phyloP scores from a whole-genome alignment of 1,284 basidiomycete genomes.

The Irpex rosettiformis region DNA sequence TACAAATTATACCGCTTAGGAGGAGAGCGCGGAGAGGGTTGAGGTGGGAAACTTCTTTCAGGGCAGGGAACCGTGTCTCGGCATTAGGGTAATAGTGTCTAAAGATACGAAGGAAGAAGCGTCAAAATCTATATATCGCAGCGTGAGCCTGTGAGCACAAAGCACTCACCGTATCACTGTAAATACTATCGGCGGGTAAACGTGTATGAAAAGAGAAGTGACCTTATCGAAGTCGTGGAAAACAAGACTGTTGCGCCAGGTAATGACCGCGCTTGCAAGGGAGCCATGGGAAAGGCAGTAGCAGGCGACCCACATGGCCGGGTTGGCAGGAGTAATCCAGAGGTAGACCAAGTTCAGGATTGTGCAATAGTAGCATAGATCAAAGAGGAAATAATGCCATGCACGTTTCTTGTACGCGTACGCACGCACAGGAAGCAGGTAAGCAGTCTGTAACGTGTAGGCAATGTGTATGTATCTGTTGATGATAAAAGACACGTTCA shows the following conservation, averaged over 20 bases:
- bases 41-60: conserved; percentile 60
- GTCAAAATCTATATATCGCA: not conserved
- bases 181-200: conserved; percentile 84
- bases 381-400: conserved; percentile 95
- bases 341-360: conserved; percentile 87
- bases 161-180: conserved; percentile 74
- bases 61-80: conserved; percentile 77
- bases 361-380: conserved; percentile 88
- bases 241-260: conserved; percentile 95
- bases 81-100: conserved; percentile 84
- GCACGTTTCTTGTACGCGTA: conserved; percentile 85
- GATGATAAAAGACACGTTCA: conserved; percentile 2
- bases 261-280: conserved; percentile 90
- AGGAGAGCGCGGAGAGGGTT: conserved; percentile 61
- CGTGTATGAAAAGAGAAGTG: conserved; percentile 87
- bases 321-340: conserved; percentile 76
- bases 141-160: not conserved
- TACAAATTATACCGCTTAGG: conserved; percentile 73
- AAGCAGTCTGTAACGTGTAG: conserved; percentile 72
- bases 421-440: conserved; percentile 77
- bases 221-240: conserved; percentile 95
- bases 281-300: conserved; percentile 88
- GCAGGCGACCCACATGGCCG: conserved; percentile 78
- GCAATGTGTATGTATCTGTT: conserved; percentile 73
- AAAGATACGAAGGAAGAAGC: conserved; percentile 7